phyloP scores from a whole-genome alignment of 805 yeast species.

The Saitoella complicata region DNA sequence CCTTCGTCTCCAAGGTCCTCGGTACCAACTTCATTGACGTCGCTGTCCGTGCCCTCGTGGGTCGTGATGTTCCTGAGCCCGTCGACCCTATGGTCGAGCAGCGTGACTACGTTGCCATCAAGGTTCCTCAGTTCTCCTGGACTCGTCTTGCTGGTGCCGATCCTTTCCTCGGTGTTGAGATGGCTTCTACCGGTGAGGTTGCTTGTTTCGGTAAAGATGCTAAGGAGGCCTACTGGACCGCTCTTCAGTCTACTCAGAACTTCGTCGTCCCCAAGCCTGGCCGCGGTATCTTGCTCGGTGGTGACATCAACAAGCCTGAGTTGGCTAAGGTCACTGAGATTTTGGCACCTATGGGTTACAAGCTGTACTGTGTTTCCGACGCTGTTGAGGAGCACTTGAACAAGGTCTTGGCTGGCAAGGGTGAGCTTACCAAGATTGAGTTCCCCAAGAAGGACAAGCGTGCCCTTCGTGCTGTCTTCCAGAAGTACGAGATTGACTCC shows the following conservation, averaged over 20 bases:
- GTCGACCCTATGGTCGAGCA: slow-evolving; percentile 39
- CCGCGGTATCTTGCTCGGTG: slow-evolving; percentile 80
- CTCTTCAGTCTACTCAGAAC: slow-evolving; percentile 93
- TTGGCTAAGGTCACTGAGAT: slow-evolving; percentile 60
- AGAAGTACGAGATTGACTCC: slow-evolving; percentile 62
- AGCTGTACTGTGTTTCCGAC: slow-evolving; percentile 59
- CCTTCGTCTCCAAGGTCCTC: slow-evolving; percentile 92
- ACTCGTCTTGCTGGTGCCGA: slow-evolving; percentile 95
- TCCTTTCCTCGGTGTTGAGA: slow-evolving; percentile 94
- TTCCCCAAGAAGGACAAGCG: slow-evolving; percentile 91
- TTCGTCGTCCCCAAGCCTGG: slow-evolving; percentile 89
- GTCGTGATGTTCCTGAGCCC: slow-evolving; percentile 72
- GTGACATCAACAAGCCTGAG: slow-evolving; percentile 59
- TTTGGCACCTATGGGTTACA: slow-evolving; percentile 61
- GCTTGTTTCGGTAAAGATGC: slow-evolving; percentile 93
- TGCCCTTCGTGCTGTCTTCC: slow-evolving; percentile 84
- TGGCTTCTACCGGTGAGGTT: slow-evolving; percentile 99
- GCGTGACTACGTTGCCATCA: slow-evolving; percentile 84
- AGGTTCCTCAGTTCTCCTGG: slow-evolving; percentile 96
- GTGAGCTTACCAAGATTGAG: slow-evolving; percentile 47
- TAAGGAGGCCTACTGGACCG: slow-evolving; percentile 97
- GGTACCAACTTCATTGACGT: slow-evolving; percentile 92
- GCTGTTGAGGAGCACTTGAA: slow-evolving; percentile 56
- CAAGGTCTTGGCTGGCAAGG: slow-evolving; percentile 23
- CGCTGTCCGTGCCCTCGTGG: slow-evolving; percentile 93